Percentiles rank a stretch among this genome's conserved stretches.
phyloP scores from a whole-genome alignment of 2,329 filamentous ascomycete genomes.

The Huntiella decipiens region DNA sequence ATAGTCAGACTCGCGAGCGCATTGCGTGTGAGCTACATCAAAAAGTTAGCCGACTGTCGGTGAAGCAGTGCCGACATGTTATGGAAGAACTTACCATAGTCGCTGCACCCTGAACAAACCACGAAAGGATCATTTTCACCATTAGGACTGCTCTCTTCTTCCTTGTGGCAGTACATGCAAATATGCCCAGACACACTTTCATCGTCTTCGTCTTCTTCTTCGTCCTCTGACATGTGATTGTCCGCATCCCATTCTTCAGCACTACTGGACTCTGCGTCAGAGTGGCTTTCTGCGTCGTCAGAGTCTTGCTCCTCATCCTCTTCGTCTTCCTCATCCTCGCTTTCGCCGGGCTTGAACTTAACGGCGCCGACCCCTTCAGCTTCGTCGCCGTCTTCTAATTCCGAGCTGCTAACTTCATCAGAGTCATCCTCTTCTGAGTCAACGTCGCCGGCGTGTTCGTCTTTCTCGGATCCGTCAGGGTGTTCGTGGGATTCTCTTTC shows the following conservation, averaged over 20 bases:
- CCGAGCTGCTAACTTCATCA: slow-evolving; percentile 11
- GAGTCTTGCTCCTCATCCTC: slow-evolving; percentile 16
- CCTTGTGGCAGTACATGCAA: slow-evolving; percentile 55
- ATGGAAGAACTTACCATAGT: slow-evolving; percentile 46
- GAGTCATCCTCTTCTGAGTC: slow-evolving; percentile 16
- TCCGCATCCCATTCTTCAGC: slow-evolving; percentile 42
- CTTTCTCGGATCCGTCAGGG: slow-evolving; percentile 17
- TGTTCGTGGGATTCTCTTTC: slow-evolving; percentile 22
- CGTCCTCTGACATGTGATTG: slow-evolving; percentile 33
- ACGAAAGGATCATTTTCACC: slow-evolving; percentile 46
- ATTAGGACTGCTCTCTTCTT: slow-evolving; percentile 64
- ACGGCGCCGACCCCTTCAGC: slow-evolving; percentile 6
- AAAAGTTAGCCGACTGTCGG: background rate
- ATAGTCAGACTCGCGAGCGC: slow-evolving; percentile 46
- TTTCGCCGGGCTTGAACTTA: slow-evolving; percentile 12
- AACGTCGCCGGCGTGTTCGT: slow-evolving; percentile 19
- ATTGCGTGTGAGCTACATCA: slow-evolving; percentile 66
- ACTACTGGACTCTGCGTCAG: slow-evolving; percentile 29
- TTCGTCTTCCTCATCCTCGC: slow-evolving; percentile 24
- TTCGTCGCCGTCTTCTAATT: slow-evolving; percentile 12
- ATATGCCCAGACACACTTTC: slow-evolving; percentile 29
- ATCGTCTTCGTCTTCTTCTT: slow-evolving; percentile 38
- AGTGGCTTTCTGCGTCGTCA: slow-evolving; percentile 17
- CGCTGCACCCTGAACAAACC: slow-evolving; percentile 57
- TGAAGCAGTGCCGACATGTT: slow-evolving; percentile 13